Conservation (phyloP, 257 asterid species). For the Thymus mandschuricus region DNA sequence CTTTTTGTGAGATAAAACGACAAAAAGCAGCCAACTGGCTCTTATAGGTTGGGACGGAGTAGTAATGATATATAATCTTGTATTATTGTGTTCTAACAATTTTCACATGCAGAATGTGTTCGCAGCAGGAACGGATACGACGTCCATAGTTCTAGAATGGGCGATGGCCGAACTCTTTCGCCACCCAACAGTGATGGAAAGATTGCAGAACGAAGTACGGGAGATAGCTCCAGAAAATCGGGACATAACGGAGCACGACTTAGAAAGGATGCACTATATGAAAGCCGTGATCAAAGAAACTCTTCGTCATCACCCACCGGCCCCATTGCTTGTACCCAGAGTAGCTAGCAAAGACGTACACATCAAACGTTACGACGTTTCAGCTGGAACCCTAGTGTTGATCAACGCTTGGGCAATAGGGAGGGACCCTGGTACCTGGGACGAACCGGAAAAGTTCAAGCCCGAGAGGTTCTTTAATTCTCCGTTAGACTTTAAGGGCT, state of each 20-base stretch:
- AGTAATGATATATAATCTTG: too few relatives aligned
- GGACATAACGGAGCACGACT: not conserved
- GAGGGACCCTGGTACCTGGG: conserved; percentile 29
- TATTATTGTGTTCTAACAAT: not conserved
- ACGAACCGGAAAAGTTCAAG: conserved; percentile 29
- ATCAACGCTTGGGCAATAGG: conserved; percentile 38
- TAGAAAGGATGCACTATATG: conserved; percentile 1
- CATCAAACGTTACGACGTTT: conserved; percentile 5
- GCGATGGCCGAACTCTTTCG: conserved; percentile 4
- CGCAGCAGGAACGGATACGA: not conserved
- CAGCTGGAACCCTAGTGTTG: not conserved
- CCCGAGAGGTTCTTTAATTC: conserved; percentile 39
- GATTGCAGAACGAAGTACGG: not conserved
- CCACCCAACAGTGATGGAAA: not conserved
- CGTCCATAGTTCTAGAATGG: not conserved
- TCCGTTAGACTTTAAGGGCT: conserved; percentile 30
- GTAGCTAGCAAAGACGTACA: not conserved
- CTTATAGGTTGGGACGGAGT: too few relatives aligned
- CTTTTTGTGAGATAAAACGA: too few relatives aligned
- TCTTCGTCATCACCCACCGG: not conserved
- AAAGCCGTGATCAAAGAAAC: conserved; percentile 19
- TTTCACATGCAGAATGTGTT: not conserved
- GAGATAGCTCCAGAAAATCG: not conserved
- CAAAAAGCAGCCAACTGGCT: too few relatives aligned
- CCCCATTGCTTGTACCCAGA: not conserved